These are phyloP conservation scores for Gaeumannomyces tritici DNA, from an alignment of 2,329 filamentous ascomycete genomes.

Conservation along the genomic window DNA sequence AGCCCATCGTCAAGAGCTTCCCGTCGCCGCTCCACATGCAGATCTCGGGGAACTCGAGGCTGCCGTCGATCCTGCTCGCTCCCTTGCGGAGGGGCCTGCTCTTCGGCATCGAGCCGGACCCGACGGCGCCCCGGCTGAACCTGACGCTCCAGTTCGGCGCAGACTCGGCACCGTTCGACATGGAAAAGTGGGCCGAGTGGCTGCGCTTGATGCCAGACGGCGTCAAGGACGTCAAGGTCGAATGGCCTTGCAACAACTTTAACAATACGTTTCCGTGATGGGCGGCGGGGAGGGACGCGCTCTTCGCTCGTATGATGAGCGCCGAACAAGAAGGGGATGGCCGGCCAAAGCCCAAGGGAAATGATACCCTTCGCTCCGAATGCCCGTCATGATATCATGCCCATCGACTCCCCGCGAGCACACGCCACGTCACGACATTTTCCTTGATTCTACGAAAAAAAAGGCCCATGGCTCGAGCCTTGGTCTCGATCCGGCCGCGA, in stretches of 20 bases:
- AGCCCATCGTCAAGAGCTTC: slow-evolving; percentile 35
- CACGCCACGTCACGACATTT: slow-evolving; percentile 1
- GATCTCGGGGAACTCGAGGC: slow-evolving; percentile 39
- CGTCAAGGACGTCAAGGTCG: slow-evolving; percentile 44
- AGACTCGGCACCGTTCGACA: slow-evolving; percentile 30
- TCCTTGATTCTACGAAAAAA: not conserved
- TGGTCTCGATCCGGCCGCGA: not conserved
- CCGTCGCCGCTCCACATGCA: slow-evolving; percentile 47
- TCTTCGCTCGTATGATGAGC: not conserved
- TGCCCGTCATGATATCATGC: not conserved
- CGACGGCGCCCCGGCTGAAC: slow-evolving; percentile 31
- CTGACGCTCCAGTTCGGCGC: slow-evolving; percentile 41
- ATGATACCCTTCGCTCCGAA: not conserved
- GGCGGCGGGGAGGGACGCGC: slow-evolving; percentile 1
- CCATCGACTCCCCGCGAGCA: not conserved
- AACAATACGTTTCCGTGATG: slow-evolving; percentile 25
- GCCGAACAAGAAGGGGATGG: not conserved
- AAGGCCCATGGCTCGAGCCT: not conserved
- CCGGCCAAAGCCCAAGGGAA: not conserved
- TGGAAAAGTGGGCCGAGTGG: slow-evolving; percentile 49
- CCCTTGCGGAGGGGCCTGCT: slow-evolving; percentile 33
- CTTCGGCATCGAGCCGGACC: slow-evolving; percentile 27
- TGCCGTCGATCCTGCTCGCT: slow-evolving; percentile 47
- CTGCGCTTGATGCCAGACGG: slow-evolving; percentile 48
- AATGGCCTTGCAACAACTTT: slow-evolving; percentile 32